These are phyloP conservation scores for Phialocephala sp. DNA, from an alignment of 2,329 filamentous ascomycete genomes.

Conservation along the genomic window DNA sequence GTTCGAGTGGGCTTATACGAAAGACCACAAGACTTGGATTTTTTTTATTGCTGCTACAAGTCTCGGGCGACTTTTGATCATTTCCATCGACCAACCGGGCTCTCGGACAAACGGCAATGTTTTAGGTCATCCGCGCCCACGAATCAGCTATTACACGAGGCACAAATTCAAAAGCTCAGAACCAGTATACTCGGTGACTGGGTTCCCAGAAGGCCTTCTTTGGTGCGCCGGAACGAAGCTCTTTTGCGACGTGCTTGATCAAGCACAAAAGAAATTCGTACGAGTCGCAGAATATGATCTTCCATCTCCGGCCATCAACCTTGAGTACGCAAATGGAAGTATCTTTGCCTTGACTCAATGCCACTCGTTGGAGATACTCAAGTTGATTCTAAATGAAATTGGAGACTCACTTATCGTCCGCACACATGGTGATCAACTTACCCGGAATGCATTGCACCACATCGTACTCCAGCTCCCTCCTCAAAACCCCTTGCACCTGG, in stretches of 20 bases:
- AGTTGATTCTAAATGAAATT: slow-evolving; percentile 39
- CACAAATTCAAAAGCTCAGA: slow-evolving; percentile 53
- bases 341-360: slow-evolving; percentile 55
- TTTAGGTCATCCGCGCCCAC: slow-evolving; percentile 18
- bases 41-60: slow-evolving; percentile 67
- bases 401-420: slow-evolving; percentile 37
- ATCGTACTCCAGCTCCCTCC: slow-evolving; percentile 20
- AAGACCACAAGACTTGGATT: slow-evolving; percentile 62
- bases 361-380: slow-evolving; percentile 63
- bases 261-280: slow-evolving; percentile 56
- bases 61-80: slow-evolving; percentile 60
- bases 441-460: slow-evolving; percentile 41
- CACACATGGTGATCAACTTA: slow-evolving; percentile 42
- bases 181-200: slow-evolving; percentile 62
- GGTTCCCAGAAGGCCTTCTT: slow-evolving; percentile 61
- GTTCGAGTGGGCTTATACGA: slow-evolving; percentile 66
- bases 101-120: neutral
- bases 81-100: slow-evolving; percentile 50
- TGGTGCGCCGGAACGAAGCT: slow-evolving; percentile 60
- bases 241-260: slow-evolving; percentile 61
- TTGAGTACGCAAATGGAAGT: slow-evolving; percentile 55
- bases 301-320: slow-evolving; percentile 57
- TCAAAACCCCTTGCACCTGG: slow-evolving; percentile 35
- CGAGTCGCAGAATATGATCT: slow-evolving; percentile 54
- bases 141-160: slow-evolving; percentile 60